Conservation (phyloP, 1,284 basidiomycete genomes). For the Cryptococcus deneoformans region DNA sequence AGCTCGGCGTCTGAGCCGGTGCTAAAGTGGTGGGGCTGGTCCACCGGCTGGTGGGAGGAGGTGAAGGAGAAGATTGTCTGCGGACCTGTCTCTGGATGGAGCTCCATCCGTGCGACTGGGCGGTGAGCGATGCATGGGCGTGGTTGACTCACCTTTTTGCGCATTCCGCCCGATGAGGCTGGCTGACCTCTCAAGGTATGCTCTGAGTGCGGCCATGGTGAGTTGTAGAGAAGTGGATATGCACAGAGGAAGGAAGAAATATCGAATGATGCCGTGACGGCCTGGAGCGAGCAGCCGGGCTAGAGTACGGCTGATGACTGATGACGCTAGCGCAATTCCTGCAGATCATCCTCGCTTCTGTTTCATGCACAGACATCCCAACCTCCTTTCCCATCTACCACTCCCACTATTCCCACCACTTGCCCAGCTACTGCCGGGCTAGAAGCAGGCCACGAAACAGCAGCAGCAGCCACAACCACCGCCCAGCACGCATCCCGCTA, state of each 20-base stretch:
- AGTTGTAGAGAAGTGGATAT: not conserved
- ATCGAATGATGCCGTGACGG: not conserved
- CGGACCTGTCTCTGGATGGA: slow-evolving; percentile 19
- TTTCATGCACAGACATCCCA: too few species aligned
- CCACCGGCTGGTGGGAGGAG: slow-evolving; percentile 13
- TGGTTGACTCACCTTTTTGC: slow-evolving; percentile 25
- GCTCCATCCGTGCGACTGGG: slow-evolving; percentile 37
- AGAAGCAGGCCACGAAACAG: too few species aligned
- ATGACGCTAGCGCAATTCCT: not conserved
- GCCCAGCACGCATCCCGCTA: too few species aligned
- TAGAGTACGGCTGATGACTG: not conserved
- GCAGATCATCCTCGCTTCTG: too few species aligned
- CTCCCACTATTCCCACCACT: too few species aligned
- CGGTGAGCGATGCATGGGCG: not conserved
- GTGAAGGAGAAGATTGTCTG: slow-evolving; percentile 36
- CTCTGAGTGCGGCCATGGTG: slow-evolving; percentile 28
- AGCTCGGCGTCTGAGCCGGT: not conserved
- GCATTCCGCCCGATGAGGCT: slow-evolving; percentile 36
- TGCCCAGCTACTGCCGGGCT: too few species aligned
- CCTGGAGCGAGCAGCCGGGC: not conserved
- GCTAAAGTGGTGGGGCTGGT: not conserved
- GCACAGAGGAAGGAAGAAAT: not conserved
- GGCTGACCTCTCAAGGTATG: slow-evolving; percentile 40
- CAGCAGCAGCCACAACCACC: too few species aligned
- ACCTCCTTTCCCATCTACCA: too few species aligned